phyloP scores from a whole-genome alignment of 208 protist species.

The Wallacemonas sp. region DNA sequence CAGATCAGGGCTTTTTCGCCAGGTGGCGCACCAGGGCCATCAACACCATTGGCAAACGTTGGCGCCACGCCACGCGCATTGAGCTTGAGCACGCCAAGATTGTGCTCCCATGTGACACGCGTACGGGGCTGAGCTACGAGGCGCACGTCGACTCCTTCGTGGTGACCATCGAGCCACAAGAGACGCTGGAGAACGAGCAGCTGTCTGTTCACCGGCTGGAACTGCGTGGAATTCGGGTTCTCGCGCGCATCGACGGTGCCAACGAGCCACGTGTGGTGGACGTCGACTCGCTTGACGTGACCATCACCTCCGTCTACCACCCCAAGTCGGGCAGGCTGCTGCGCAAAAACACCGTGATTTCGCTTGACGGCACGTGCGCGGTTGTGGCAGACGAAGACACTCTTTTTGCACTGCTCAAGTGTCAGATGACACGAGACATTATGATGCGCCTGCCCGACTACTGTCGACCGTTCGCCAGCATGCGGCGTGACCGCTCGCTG shows the following conservation, averaged over 20 bases:
- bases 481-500: slow-evolving; percentile 36
- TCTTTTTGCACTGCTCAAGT: slow-evolving; percentile 44
- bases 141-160: slow-evolving; percentile 32
- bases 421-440: slow-evolving; percentile 39
- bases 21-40: slow-evolving; percentile 37
- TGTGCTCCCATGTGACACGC: slow-evolving; percentile 39
- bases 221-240: slow-evolving; percentile 1
- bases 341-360: slow-evolving; percentile 50
- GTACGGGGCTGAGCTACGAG: slow-evolving; percentile 35
- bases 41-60: slow-evolving; percentile 63
- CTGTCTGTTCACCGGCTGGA: slow-evolving; percentile 9
- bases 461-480: slow-evolving; percentile 45
- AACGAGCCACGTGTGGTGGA: slow-evolving; percentile 4
- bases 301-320: slow-evolving; percentile 54
- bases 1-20: slow-evolving; percentile 36
- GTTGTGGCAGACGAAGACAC: slow-evolving; percentile 42
- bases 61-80: slow-evolving; percentile 59
- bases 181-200: slow-evolving; percentile 30
- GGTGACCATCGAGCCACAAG: slow-evolving; percentile 42
- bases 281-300: slow-evolving; percentile 31
- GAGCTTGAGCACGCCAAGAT: slow-evolving; percentile 35
- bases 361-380: slow-evolving; percentile 28
- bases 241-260: slow-evolving; percentile 2
- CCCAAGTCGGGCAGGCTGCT: slow-evolving; percentile 22
- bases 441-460: slow-evolving; percentile 46